Base-by-base conservation (phyloP, 1,284 basidiomycete species). In the Salmacisia buchloeana region DNA sequence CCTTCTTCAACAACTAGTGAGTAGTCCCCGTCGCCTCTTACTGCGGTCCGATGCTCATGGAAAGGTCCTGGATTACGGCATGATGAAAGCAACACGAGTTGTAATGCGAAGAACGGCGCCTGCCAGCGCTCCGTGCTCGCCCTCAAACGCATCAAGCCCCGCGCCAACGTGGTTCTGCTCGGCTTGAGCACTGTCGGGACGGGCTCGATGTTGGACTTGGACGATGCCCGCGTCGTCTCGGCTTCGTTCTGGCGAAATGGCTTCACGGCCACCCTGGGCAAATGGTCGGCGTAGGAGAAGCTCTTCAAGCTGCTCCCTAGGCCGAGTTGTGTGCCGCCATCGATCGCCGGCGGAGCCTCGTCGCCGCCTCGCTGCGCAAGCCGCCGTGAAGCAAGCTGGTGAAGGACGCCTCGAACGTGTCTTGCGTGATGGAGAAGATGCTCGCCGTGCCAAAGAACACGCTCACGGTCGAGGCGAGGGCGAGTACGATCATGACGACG, bases 1-100 rank as follows among this genome's bases (percentile, higher is more conserved):
- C 67, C 2, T 76, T 75, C 64, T 76, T 76, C 31, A 64, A 74
- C 60, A 67, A 69, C 41, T 76, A 76, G 41, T 43, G 41, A 43
- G 41, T 43, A 38, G 15, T 38, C 9, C 35, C 7, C 15, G 35
- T 38, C 35, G 9, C 9, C 35, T 7, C 7, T 9, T 15, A 9
- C 35, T 15, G 35, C 35, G 35, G 15, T 9, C 35, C 35, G 7
- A 9, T 38, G 9, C 35, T 38, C n/a, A n/a, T 12, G 41, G 3
- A n/a, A 15, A 12, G 18, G 18, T 6, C 41, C 18, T 21, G 7
- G 41, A 1, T 21, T 43, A 43, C 15, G 41, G 6, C 15, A 5
- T 7, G 2, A 38, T 38, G 7, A 15, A 7, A 43, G 41, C 41
- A n/a, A 15, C 18, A 43, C 41, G 18, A 21, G 6, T 12, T 43